Base-by-base conservation (phyloP, 1,284 basidiomycete species). In the Taiwanofungus camphoratus region DNA sequence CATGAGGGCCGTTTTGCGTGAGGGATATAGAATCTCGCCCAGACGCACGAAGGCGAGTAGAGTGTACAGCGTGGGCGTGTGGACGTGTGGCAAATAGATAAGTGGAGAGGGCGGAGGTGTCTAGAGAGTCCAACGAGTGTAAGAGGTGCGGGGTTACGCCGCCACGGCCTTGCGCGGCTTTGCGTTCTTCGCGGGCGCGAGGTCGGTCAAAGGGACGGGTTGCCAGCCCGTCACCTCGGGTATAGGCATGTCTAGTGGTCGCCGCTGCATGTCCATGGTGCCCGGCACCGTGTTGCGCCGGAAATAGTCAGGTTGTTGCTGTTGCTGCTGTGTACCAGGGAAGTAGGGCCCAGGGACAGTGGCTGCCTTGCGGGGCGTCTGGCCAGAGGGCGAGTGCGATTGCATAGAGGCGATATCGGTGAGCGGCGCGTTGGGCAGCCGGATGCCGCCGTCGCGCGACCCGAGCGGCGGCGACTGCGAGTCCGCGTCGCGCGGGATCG, bases 401-500 rank as follows among this genome's bases (percentile, higher is more conserved):
- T 60, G 57, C 11, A 75, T 65, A 41, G 76, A 73, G 2, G 75
- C 74, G 45, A 85, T 74, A 56, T 84, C 82, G 15, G 73, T 73
- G 31, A 86, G 67, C 2, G 82, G 79, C 3, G 79, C 74, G 45
- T 78, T 82, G 7, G 83, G 83, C 3, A 86, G 73, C 34, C 83
- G 77, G 53, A 86, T 86, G 18, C 75, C 77, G 43, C 74, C 76
- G 47, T 76, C 73, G 23, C 56, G 53, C 26, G 59, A 50, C 7
- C 56, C 58, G 29, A 70, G 67, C 1, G 79, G 78, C 2, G 82
- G 82, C 2, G 79, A 82, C 36, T 76, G 73, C 3, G 80, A 75
- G 47, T 64, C 60, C 30, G 64, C 68, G 32, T 70, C 73, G 50
- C 77, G 71, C 2, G 76, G 73, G 8, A 85, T 75, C 32, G 79